Conservation (phyloP, 768 basidiomycete species). For the Auricularia cornea region DNA sequence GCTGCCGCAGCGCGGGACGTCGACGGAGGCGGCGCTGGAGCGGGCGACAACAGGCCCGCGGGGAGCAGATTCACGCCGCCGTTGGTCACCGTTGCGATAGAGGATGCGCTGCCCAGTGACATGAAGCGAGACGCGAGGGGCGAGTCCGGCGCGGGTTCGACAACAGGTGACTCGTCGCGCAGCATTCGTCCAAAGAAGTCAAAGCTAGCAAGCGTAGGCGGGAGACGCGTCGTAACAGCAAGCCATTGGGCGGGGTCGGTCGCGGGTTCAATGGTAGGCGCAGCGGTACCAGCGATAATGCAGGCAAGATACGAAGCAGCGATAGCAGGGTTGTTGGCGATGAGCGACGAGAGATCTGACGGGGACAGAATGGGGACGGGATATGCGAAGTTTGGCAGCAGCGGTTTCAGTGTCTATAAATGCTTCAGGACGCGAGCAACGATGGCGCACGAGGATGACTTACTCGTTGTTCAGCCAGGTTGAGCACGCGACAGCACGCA, state of each 20-base stretch:
- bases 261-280: neutral
- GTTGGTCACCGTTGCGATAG: too few relatives aligned
- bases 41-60: too few relatives aligned
- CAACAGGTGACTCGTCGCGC: slow-evolving; percentile 47
- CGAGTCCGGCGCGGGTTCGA: slow-evolving; percentile 16
- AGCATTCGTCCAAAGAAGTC: slow-evolving; percentile 65
- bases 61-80: too few relatives aligned
- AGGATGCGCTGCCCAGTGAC: too few relatives aligned
- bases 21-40: too few relatives aligned
- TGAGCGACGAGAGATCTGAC: neutral
- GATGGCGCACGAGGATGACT: neutral
- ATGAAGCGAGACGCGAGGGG: too few relatives aligned
- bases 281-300: neutral
- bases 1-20: too few relatives aligned
- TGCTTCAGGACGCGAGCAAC: neutral
- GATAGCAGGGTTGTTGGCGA: neutral
- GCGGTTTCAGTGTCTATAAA: neutral
- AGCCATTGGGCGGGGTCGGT: slow-evolving; percentile 31
- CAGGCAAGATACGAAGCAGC: neutral
- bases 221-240: slow-evolving; percentile 54
- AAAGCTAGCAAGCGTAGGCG: slow-evolving; percentile 65
- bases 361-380: neutral
- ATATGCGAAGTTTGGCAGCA: neutral
- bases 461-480: neutral
- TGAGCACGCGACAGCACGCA: neutral